Conservation (phyloP, 495 filamentous ascomycete species). For the Aspergillus nidulans region DNA sequence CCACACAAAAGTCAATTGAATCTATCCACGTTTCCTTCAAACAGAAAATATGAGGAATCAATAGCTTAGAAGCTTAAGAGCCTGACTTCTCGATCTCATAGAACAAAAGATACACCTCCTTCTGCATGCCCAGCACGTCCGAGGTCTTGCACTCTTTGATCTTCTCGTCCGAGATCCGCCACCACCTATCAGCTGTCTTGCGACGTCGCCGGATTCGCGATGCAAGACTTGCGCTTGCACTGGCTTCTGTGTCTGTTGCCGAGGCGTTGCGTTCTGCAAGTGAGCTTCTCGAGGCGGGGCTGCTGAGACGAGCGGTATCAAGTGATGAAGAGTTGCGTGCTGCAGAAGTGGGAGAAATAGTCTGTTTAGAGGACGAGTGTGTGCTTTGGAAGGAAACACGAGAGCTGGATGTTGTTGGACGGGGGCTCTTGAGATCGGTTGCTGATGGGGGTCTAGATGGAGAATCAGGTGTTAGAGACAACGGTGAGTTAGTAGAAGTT, state of each 20-base stretch:
- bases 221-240: slow-evolving; percentile 7
- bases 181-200: slow-evolving; percentile 74
- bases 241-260: slow-evolving; percentile 22
- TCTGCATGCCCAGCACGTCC: slow-evolving; percentile 90
- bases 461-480: slow-evolving; percentile 17
- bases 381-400: slow-evolving; percentile 36
- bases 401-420: slow-evolving; percentile 36
- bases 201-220: slow-evolving; percentile 51
- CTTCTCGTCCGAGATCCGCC: slow-evolving; percentile 97
- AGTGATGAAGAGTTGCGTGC: slow-evolving; percentile 24
- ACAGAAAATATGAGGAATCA: neutral
- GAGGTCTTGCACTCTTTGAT: slow-evolving; percentile 87
- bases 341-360: slow-evolving; percentile 22
- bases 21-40: neutral
- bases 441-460: slow-evolving; percentile 9
- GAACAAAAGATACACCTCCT: slow-evolving; percentile 93
- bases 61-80: neutral
- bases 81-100: slow-evolving; percentile 72
- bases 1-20: neutral
- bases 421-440: slow-evolving; percentile 17
- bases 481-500: too few species aligned
- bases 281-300: slow-evolving; percentile 23
- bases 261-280: slow-evolving; percentile 21
- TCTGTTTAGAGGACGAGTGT: slow-evolving; percentile 25
- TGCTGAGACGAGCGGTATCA: slow-evolving; percentile 26